A percentile compares a stretch with the other conserved stretches of the same genome.
Conservation (phyloP, 192 early-diverging fungal genomes). For the Podila clonocystis region DNA sequence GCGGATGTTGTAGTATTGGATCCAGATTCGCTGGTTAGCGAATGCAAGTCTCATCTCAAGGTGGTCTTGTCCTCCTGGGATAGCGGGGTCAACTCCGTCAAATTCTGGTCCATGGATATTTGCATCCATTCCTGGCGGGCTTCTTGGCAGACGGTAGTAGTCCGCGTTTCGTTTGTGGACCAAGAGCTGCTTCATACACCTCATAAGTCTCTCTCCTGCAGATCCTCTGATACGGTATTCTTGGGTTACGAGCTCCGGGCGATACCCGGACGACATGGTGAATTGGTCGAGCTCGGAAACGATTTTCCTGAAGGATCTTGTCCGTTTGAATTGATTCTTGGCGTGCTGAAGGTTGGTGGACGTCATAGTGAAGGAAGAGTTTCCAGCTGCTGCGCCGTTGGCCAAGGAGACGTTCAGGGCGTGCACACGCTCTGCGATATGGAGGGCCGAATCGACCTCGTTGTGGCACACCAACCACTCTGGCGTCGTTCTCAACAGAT, state of each 20-base stretch:
- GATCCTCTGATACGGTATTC: constrained; percentile 13
- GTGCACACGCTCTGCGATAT: constrained; percentile 43
- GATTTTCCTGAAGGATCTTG: constrained; percentile 15
- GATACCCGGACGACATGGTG: constrained; percentile 33
- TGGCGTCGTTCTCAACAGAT: constrained; percentile 36
- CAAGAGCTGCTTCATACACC: constrained; percentile 22
- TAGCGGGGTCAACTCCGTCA: background rate
- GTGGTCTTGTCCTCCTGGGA: constrained; percentile 23
- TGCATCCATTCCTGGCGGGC: constrained; percentile 11
- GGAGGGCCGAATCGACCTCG: constrained; percentile 36
- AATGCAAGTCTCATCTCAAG: constrained; percentile 40
- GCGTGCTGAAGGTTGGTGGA: constrained; percentile 13
- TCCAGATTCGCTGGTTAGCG: constrained; percentile 25
- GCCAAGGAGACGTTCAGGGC: constrained; percentile 24
- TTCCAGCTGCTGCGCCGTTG: background rate
- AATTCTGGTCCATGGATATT: background rate
- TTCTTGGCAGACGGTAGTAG: constrained; percentile 35
- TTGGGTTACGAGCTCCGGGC: constrained; percentile 26
- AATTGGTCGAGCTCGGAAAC: constrained; percentile 36
- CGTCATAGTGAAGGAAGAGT: background rate
- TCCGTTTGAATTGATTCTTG: constrained; percentile 11
- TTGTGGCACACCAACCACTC: constrained; percentile 48
- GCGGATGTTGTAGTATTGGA: constrained; percentile 41
- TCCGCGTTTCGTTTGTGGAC: background rate
- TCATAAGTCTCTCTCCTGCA: constrained; percentile 18